Evolutionary conservation across 495 filamentous ascomycete species (phyloP).

Genomic region (Podospora bellae-mahoneyi): DNA sequence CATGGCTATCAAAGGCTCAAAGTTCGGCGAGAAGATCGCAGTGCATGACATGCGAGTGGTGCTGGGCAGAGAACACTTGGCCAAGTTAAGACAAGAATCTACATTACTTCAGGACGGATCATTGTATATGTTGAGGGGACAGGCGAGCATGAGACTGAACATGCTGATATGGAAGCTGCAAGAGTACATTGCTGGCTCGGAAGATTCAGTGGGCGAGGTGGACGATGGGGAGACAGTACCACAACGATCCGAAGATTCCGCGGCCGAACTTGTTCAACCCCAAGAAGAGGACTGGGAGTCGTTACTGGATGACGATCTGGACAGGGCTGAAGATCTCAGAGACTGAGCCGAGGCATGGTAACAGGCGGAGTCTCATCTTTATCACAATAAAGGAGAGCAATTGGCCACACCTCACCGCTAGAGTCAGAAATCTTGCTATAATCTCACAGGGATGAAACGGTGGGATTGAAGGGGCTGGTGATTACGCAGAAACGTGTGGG

Average conservation of each 20-base stretch:
- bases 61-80: constrained; percentile 37
- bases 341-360: background rate
- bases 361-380: background rate
- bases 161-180: constrained; percentile 65
- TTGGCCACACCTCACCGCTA: background rate
- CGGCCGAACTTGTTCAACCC: background rate
- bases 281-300: background rate
- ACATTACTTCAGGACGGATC: constrained; percentile 32
- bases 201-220: background rate
- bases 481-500: background rate
- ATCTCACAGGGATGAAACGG: background rate
- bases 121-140: constrained; percentile 42
- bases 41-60: constrained; percentile 43
- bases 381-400: background rate
- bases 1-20: constrained; percentile 27
- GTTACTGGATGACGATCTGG: background rate
- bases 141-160: constrained; percentile 52
- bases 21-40: constrained; percentile 27
- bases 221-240: background rate
- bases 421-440: background rate
- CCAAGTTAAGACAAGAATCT: constrained; percentile 29
- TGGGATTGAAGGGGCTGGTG: background rate
- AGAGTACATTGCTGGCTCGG: constrained; percentile 47
- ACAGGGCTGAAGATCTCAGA: background rate
- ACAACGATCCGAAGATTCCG: background rate